A percentile compares a stretch with the other conserved stretches of the same genome.
Conservation (phyloP, 805 yeast species). For the Saturnispora halmiae region DNA sequence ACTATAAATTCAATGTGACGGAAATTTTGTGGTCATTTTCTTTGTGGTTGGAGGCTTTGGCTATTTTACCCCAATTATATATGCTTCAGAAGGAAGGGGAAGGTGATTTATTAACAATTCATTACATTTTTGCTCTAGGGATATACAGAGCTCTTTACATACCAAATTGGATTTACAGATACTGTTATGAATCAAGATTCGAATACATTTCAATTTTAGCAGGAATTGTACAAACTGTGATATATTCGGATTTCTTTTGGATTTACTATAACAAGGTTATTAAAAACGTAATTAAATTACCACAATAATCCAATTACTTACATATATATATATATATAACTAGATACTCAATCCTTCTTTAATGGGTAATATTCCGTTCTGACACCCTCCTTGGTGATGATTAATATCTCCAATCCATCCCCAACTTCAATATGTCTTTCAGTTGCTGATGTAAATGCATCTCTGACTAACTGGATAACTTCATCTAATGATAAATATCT, state of each 20-base stretch:
- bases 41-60: constrained; percentile 86
- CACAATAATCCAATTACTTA: too few relatives aligned
- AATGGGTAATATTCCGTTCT: constrained; percentile 74
- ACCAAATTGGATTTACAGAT: constrained; percentile 93
- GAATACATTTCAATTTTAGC: constrained; percentile 68
- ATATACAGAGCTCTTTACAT: constrained; percentile 81
- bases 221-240: constrained; percentile 75
- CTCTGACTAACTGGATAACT: constrained; percentile 79
- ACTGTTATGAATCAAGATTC: constrained; percentile 48
- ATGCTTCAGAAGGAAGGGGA: constrained; percentile 84
- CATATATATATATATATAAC: too few relatives aligned
- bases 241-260: constrained; percentile 94
- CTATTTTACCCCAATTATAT: constrained; percentile 87
- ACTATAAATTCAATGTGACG: constrained; percentile 48
- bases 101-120: constrained; percentile 79
- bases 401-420: constrained; percentile 85
- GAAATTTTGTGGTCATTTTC: constrained; percentile 84
- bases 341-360: constrained; percentile 60
- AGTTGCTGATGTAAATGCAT: constrained; percentile 92
- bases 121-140: constrained; percentile 91
- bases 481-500: constrained; percentile 70
- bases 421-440: constrained; percentile 99
- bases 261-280: constrained; percentile 76
- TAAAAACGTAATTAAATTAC: constrained; percentile 66
- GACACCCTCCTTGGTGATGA: constrained; percentile 90